phyloP scores from a whole-genome alignment of 2,329 filamentous ascomycete species.

The Microdochium paspali region DNA sequence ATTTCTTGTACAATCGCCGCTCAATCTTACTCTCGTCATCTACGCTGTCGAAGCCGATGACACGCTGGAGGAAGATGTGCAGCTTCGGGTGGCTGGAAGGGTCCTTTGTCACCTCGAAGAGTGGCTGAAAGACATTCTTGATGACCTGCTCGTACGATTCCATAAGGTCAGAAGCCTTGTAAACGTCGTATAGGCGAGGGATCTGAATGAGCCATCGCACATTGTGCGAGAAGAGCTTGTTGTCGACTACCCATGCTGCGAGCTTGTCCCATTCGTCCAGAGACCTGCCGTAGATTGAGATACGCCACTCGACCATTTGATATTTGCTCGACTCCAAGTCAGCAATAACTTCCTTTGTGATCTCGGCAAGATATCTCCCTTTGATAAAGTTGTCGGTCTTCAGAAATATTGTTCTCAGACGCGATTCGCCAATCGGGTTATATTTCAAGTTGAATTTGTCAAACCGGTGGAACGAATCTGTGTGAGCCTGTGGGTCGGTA shows the following conservation, averaged over 20 bases:
- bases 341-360: conserved; percentile 94
- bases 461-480: conserved; percentile 95
- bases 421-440: conserved; percentile 92
- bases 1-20: conserved; percentile 89
- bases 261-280: conserved; percentile 97
- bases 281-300: conserved; percentile 89
- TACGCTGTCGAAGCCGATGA: conserved; percentile 95
- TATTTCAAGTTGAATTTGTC: conserved; percentile 99
- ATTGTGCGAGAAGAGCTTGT: conserved; percentile 96
- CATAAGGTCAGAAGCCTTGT: conserved; percentile 83
- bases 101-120: conserved; percentile 90
- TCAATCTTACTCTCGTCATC: conserved; percentile 98
- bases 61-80: conserved; percentile 87
- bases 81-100: conserved; percentile 83
- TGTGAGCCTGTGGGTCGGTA: conserved; percentile 58
- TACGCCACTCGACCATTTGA: conserved; percentile 98
- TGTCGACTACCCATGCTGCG: conserved; percentile 93
- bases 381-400: conserved; percentile 99
- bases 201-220: conserved; percentile 96
- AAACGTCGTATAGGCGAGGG: conserved; percentile 89
- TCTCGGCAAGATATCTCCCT: conserved; percentile 90
- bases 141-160: conserved; percentile 84
- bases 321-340: conserved; percentile 99
- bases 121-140: conserved; percentile 81
- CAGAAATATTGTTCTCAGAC: conserved; percentile 92